phyloP scores from a whole-genome alignment of 2,329 filamentous ascomycete genomes.

The Pseudocercospora vitis region DNA sequence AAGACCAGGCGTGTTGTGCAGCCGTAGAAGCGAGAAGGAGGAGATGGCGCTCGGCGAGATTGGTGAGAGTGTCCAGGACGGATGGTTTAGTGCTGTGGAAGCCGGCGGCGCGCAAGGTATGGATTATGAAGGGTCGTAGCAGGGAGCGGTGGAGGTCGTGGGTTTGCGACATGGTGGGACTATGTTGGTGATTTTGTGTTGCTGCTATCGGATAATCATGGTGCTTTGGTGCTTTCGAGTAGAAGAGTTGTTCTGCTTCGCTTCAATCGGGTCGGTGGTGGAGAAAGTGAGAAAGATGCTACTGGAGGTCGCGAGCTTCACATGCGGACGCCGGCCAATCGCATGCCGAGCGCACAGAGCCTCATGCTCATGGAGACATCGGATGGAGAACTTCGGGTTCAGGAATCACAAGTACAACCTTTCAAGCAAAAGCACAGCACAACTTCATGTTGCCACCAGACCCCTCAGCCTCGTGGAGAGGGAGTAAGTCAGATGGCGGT shows the following conservation, averaged over 20 bases:
- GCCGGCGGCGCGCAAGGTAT: constrained; percentile 87
- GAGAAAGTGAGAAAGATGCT: neutral
- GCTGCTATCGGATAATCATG: constrained; percentile 29
- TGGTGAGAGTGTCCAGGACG: constrained; percentile 83
- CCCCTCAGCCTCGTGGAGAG: no score
- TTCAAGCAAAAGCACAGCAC: no score
- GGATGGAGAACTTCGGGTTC: no score
- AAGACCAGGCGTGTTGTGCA: constrained; percentile 68
- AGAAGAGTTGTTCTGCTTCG: neutral
- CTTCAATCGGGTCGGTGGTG: neutral
- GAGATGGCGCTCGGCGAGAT: constrained; percentile 81
- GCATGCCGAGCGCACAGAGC: no score
- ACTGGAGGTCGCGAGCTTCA: neutral
- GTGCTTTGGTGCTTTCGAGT: constrained; percentile 4
- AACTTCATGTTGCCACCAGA: no score
- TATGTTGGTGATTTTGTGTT: constrained; percentile 7
- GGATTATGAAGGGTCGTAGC: constrained; percentile 80
- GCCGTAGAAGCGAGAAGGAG: constrained; percentile 71
- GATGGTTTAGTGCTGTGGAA: constrained; percentile 80
- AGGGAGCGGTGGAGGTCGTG: constrained; percentile 67
- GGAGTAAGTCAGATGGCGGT: neutral
- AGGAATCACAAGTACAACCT: no score
- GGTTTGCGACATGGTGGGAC: constrained; percentile 29
- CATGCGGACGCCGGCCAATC: neutral
- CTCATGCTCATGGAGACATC: neutral